A percentile compares a stretch with the other conserved stretches of the same genome.
Conservation (phyloP, 2,329 filamentous ascomycete genomes). For the Parastagonospora nodorum region DNA sequence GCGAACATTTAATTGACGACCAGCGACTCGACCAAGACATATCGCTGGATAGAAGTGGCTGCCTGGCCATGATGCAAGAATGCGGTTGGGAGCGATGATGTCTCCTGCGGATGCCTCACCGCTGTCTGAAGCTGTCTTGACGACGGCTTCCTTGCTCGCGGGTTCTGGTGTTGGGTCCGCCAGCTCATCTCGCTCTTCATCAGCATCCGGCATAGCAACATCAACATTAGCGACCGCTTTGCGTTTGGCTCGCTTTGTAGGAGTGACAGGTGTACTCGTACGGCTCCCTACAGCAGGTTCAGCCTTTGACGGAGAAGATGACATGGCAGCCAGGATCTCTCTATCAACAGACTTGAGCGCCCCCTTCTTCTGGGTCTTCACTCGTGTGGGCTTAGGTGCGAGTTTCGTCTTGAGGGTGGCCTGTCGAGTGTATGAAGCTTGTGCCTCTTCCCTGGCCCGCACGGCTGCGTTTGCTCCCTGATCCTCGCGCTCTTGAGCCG, state of each 20-base stretch:
- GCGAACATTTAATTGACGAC: constrained; percentile 51
- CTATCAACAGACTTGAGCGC: constrained; percentile 36
- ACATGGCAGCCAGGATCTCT: constrained; percentile 24
- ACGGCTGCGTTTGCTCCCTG: constrained; percentile 41
- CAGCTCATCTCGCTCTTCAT: constrained; percentile 23
- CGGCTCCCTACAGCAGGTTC: constrained; percentile 5
- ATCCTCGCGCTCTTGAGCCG: constrained; percentile 37
- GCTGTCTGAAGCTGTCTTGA: constrained; percentile 8
- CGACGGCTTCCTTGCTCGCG: constrained; percentile 2
- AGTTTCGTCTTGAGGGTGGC: constrained; percentile 30
- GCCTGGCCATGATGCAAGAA: constrained; percentile 64
- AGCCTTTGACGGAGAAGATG: constrained; percentile 21
- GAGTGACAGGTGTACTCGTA: constrained; percentile 16
- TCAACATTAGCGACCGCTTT: constrained; percentile 9
- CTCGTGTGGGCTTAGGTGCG: constrained; percentile 17
- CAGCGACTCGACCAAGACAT: constrained; percentile 55
- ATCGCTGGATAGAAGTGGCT: constrained; percentile 64
- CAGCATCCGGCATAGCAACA: constrained; percentile 26
- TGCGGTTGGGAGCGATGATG: constrained; percentile 55
- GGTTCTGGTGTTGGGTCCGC: constrained; percentile 20
- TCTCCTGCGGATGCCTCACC: constrained; percentile 25
- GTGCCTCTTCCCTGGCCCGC: constrained; percentile 21
- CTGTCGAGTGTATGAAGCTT: constrained; percentile 19
- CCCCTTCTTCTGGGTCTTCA: constrained; percentile 27
- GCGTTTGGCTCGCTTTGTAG: constrained; percentile 9